Evolutionary conservation across 1,284 basidiomycete species (phyloP).

Genomic region (Psilocybe mexicana): DNA sequence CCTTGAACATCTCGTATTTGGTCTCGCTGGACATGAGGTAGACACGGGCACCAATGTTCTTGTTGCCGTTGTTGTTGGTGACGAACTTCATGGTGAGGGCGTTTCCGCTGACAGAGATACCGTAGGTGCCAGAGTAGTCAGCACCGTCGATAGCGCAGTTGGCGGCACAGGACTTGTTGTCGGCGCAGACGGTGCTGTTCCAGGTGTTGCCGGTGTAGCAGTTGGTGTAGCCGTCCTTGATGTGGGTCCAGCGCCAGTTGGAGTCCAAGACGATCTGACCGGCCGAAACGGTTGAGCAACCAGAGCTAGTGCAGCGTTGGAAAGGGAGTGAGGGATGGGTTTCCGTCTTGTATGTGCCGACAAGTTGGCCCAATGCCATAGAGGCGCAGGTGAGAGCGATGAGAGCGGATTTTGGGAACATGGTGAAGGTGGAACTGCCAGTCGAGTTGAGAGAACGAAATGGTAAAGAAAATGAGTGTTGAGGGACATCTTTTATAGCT

Average conservation of each 20-base stretch:
- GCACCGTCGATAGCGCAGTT: background rate
- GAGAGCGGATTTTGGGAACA: constrained; percentile 20
- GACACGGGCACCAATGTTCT: constrained; percentile 11
- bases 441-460: constrained; percentile 17
- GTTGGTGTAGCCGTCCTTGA: constrained; percentile 13
- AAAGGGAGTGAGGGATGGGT: constrained; percentile 16
- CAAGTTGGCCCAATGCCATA: constrained; percentile 16
- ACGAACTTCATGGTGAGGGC: background rate
- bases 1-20: constrained; percentile 16
- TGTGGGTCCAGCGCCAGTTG: constrained; percentile 22
- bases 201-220: constrained; percentile 23
- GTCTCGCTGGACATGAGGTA: constrained; percentile 14
- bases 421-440: constrained; percentile 12
- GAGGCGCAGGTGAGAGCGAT: constrained; percentile 16
- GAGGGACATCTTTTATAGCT: constrained; percentile 10
- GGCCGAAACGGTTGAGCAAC: constrained; percentile 9
- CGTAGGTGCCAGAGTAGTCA: background rate
- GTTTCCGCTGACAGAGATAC: background rate
- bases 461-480: background rate
- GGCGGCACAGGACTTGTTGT: constrained; percentile 12
- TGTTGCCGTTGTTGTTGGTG: background rate
- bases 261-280: constrained; percentile 19
- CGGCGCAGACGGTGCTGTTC: constrained; percentile 19
- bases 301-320: constrained; percentile 14
- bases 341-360: constrained; percentile 18